These are phyloP conservation scores for Coccomyxa sp. DNA, from an alignment of 139 green algal genomes.

Conservation along the genomic window DNA sequence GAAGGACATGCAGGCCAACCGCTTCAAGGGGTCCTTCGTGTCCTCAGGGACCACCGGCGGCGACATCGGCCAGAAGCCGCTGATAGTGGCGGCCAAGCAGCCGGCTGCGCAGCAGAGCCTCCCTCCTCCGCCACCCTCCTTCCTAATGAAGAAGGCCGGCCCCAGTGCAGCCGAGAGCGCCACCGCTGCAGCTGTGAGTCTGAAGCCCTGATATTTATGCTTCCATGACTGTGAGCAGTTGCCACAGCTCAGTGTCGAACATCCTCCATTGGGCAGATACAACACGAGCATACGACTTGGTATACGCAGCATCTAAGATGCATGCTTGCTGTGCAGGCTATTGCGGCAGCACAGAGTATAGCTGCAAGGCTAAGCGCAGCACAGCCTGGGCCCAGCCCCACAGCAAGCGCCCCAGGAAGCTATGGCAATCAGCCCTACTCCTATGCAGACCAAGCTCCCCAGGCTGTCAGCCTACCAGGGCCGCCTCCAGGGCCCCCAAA, in stretches of 20 bases:
- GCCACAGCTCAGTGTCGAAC: not conserved
- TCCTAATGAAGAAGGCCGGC: not conserved
- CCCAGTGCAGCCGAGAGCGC: not conserved
- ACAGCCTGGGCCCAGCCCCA: not conserved
- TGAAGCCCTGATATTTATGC: not conserved
- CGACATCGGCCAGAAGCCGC: constrained; percentile 35
- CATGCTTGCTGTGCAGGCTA: constrained; percentile 9
- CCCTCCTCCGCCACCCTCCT: constrained; percentile 52
- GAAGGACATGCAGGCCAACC: constrained; percentile 25
- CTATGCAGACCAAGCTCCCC: not conserved
- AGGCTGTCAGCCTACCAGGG: not conserved
- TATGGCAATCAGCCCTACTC: not conserved
- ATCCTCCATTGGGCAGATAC: not conserved
- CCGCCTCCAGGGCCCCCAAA: not conserved
- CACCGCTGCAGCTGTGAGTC: too few species aligned
- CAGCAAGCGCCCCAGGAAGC: not conserved
- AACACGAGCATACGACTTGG: not conserved
- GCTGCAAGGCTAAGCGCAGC: constrained; percentile 41
- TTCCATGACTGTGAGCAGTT: not conserved
- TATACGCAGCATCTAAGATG: not conserved
- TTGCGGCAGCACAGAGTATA: constrained; percentile 42
- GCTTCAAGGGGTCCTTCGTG: constrained; percentile 57
- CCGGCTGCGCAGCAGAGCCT: constrained; percentile 9
- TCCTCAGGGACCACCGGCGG: constrained; percentile 53
- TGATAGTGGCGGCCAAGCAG: constrained; percentile 60